Base-by-base conservation (phyloP, 306 rosid genomes). In the Quercus aquifolioides region DNA sequence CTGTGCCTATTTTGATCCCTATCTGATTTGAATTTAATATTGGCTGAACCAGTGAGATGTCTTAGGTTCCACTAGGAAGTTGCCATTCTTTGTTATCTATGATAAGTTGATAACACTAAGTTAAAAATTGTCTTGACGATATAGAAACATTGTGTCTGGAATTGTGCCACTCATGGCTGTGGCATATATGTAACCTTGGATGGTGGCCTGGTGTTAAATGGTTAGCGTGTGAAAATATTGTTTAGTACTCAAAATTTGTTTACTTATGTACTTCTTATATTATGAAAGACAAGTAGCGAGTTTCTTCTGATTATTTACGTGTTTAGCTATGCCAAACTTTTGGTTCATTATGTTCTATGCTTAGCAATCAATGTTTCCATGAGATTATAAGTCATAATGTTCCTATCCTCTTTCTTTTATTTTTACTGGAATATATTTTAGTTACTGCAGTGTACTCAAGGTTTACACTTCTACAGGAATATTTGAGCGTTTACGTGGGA, bases 401-500 rank as follows among this genome's bases (percentile, higher is more conserved):
- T 14, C 0, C 20, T 13, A 13, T 41, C 5, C 28, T 49, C 3
- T 12, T 58, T 35, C 20, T 25, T 25, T 64, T 49, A 3, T 54
- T 20, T 5, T 52, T 28, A 4, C 0, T 30, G 18, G 46, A 13
- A 55, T 17, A 15, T 18, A 3, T 25, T 23, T 49, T 63, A 10
- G 55, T 17, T 52, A 52, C 31, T 59, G 21, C 0, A 0, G 19
- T 13, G 3, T 67, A 18, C 23, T 30, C 51, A 33, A 3, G 49
- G 67, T 65, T 57, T 41, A 21, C 62, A 51, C 68, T 43, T 71
- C 81, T 81, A 49, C 80, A 95, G 98, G 98, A 74, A 95, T 93
- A 74, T 95, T 93, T 88, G 99, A 95, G 90, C 96, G 93, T 6
- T 95, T 95, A 60, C 97, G 94, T 49, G 96, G 98, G 85, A 95